Conservation (phyloP, 1,284 basidiomycete species). For the Heterobasidion annosum region DNA sequence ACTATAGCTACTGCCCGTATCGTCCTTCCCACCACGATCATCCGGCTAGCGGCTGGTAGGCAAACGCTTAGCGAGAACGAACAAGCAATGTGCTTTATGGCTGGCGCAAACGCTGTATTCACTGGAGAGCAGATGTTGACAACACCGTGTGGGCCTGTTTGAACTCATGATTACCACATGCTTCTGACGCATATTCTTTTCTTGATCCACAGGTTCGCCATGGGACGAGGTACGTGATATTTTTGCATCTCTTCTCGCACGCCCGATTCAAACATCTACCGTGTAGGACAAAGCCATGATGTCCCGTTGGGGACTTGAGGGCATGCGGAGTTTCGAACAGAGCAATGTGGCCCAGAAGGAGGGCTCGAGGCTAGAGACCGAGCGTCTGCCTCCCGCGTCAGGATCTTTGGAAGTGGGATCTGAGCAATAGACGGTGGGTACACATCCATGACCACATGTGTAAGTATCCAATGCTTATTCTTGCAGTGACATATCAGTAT, state of each 20-base stretch:
- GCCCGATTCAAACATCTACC: not conserved
- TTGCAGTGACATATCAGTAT: not conserved
- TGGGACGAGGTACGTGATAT: conserved; percentile 65
- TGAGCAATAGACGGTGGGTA: not conserved
- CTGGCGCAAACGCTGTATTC: conserved; percentile 97
- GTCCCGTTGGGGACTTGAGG: conserved; percentile 84
- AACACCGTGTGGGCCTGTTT: conserved; percentile 70
- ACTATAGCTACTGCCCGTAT: conserved; percentile 95
- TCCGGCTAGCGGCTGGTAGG: conserved; percentile 90
- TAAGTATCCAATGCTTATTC: not conserved
- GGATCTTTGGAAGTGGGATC: not conserved
- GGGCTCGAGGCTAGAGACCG: conserved; percentile 18
- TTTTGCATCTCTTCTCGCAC: conserved; percentile 3
- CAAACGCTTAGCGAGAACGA: conserved; percentile 87
- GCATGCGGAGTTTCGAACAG: conserved; percentile 85
- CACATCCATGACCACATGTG: not conserved
- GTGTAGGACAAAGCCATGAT: conserved; percentile 89
- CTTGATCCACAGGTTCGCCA: conserved; percentile 49
- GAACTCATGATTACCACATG: not conserved
- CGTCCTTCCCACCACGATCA: conserved; percentile 88
- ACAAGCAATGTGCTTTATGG: conserved; percentile 98
- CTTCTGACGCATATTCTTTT: not conserved
- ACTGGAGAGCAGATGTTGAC: conserved; percentile 97
- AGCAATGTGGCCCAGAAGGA: conserved; percentile 38
- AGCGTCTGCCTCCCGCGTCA: no score